Evolutionary conservation across 139 green algal genomes (phyloP).

Genomic region (Microglena sp.): DNA sequence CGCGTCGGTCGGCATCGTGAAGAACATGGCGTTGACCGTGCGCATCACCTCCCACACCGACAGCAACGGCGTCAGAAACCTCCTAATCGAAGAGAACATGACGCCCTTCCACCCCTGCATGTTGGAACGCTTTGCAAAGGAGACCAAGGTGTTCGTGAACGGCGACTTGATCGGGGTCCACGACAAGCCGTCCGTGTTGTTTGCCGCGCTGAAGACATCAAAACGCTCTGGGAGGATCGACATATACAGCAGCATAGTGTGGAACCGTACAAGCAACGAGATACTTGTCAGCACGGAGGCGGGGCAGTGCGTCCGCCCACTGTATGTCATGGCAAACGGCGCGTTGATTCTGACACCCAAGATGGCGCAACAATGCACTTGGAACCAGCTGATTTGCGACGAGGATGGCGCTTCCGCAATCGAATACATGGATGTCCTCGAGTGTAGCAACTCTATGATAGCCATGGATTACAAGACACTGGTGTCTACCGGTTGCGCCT

Average conservation of each 20-base stretch:
- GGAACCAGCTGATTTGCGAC: neutral
- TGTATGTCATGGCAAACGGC: slow-evolving; percentile 18
- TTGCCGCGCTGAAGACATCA: neutral
- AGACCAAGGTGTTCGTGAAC: slow-evolving; percentile 39
- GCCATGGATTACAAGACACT: slow-evolving; percentile 2
- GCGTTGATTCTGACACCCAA: slow-evolving; percentile 37
- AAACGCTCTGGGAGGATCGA: neutral
- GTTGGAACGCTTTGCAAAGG: slow-evolving; percentile 39
- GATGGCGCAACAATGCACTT: slow-evolving; percentile 24
- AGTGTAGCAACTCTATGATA: slow-evolving; percentile 38
- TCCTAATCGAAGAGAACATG: neutral
- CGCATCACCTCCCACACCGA: no score
- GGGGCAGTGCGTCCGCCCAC: slow-evolving; percentile 7
- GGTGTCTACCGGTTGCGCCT: slow-evolving; percentile 33
- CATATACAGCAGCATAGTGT: neutral
- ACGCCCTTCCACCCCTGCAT: neutral
- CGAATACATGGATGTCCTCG: slow-evolving; percentile 52
- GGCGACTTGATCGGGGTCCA: slow-evolving; percentile 14
- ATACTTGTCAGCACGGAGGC: slow-evolving; percentile 7
- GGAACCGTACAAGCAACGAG: neutral
- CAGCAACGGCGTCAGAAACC: no score
- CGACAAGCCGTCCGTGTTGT: neutral
- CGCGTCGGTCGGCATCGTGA: slow-evolving; percentile 23
- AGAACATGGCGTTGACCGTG: slow-evolving; percentile 90
- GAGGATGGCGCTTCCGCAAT: slow-evolving; percentile 52